Base-by-base conservation (phyloP, 768 basidiomycete genomes). In the Megacollybia marginata region DNA sequence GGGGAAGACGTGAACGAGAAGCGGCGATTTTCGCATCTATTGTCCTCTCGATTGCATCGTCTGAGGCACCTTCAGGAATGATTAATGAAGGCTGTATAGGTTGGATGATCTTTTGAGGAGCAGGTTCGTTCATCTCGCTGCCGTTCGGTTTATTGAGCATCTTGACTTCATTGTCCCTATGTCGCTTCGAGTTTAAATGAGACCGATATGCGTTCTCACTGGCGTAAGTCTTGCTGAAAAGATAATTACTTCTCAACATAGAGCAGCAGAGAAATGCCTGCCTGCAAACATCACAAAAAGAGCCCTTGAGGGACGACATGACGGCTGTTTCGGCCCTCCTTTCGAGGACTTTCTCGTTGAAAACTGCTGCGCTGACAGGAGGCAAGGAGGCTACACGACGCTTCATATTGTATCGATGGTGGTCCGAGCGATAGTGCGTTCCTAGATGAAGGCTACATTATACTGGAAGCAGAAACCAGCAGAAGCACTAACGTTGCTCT, bases 331-430 rank as follows among this genome's bases (percentile, higher is more conserved):
- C 86, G 42, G 80, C 74, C 13, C 80, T 72, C 56, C 90, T 71
- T 54, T 95, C 88, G 28, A 86, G 62, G 11, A 96, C 86, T 60
- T 97, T 98, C 59, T 91, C 80, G 57, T 93, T 85, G 69, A 97
- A 99, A 1, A 84, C 57, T 7, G 74, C 67, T 0, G 75, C 78
- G 51, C 81, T 83, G 59, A 99, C 82, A 2, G 95, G 93, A 9
- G 91, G 87, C 2, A 99, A 76, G 5, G 78, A 81, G 2, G 95
- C 94, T 15, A 98, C 88, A 28, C 92, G 83, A 55, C 94, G 87
- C 73, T 95, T 95, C 83, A 97, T 92, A 62, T 99, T 99, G 69
- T 99, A 99, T 48, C 93, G 76, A 70, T 99, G 96, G 65, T 89
- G 88, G 66, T 99, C 96, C 20, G 91, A 90, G 54, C 83, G 81